Conservation (phyloP, 2,329 filamentous ascomycete genomes). For the Ceratocystis huliohia region DNA sequence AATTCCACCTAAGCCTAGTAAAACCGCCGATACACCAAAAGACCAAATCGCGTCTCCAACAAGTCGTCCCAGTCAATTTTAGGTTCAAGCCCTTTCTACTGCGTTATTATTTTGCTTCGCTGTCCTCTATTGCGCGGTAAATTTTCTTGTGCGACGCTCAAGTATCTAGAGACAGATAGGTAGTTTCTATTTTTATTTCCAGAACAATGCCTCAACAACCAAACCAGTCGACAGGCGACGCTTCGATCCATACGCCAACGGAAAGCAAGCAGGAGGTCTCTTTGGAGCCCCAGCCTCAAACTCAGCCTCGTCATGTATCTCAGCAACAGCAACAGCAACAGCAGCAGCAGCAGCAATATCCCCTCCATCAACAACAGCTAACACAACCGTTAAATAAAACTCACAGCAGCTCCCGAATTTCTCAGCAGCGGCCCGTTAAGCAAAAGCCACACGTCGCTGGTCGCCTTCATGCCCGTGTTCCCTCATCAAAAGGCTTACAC, state of each 20-base stretch:
- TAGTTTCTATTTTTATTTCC: conserved; percentile 13
- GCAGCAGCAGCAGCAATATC: neutral
- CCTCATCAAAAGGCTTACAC: conserved; percentile 20
- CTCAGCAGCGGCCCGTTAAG: conserved; percentile 19
- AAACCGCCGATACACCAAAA: neutral
- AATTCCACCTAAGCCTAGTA: neutral
- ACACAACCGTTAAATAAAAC: neutral
- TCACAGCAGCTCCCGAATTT: conserved; percentile 16
- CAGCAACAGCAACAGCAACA: neutral
- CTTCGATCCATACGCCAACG: neutral
- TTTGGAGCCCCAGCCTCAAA: conserved; percentile 7
- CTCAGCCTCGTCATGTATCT: neutral
- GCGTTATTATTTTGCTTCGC: neutral
- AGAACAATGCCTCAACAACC: conserved; percentile 1
- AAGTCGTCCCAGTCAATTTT: neutral
- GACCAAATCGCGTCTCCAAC: neutral
- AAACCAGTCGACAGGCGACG: neutral
- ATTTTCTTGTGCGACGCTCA: neutral
- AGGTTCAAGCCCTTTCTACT: neutral
- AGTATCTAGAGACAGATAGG: neutral
- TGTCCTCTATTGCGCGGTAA: neutral
- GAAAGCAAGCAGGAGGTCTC: neutral
- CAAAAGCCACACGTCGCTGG: conserved; percentile 20
- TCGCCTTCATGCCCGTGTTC: conserved; percentile 18
- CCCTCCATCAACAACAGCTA: neutral